Conservation (phyloP, 306 rosid species). For the Prosopis cineraria region DNA sequence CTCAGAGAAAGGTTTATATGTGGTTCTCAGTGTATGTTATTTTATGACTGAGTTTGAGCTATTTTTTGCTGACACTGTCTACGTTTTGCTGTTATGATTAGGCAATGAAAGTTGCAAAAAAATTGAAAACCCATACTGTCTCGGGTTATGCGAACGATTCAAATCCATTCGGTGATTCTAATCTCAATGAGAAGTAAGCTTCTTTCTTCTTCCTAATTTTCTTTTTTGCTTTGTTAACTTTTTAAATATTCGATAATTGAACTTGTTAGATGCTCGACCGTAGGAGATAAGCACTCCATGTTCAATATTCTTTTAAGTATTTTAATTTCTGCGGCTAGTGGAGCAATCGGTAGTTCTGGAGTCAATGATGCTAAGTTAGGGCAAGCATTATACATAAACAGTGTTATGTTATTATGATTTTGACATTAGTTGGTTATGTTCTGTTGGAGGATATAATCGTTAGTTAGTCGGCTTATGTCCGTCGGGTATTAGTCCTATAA, state of each 20-base stretch:
- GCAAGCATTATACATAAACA: background rate
- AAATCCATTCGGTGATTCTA: conserved; percentile 94
- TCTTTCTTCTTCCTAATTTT: conserved; percentile 5
- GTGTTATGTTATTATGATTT: too few relatives aligned
- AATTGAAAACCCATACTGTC: conserved; percentile 64
- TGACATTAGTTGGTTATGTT: too few relatives aligned
- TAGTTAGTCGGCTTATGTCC: too few relatives aligned
- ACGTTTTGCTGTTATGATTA: conserved; percentile 21
- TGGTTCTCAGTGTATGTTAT: background rate
- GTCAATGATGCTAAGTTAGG: background rate
- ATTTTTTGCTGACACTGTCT: background rate
- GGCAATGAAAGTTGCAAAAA: conserved; percentile 76
- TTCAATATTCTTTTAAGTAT: background rate
- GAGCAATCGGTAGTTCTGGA: background rate
- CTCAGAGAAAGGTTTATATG: conserved; percentile 69
- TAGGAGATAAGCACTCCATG: background rate
- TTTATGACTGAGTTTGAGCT: background rate
- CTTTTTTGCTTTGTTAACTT: background rate
- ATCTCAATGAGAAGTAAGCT: conserved; percentile 83
- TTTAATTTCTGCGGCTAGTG: background rate
- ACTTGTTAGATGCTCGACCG: conserved; percentile 4
- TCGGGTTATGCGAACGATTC: conserved; percentile 92
- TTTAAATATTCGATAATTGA: background rate
- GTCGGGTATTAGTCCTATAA: too few relatives aligned
- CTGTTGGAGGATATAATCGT: too few relatives aligned